These are phyloP conservation scores for Chamaenerion angustifolium DNA, from an alignment of 345 rosid species.

Conservation along the genomic window DNA sequence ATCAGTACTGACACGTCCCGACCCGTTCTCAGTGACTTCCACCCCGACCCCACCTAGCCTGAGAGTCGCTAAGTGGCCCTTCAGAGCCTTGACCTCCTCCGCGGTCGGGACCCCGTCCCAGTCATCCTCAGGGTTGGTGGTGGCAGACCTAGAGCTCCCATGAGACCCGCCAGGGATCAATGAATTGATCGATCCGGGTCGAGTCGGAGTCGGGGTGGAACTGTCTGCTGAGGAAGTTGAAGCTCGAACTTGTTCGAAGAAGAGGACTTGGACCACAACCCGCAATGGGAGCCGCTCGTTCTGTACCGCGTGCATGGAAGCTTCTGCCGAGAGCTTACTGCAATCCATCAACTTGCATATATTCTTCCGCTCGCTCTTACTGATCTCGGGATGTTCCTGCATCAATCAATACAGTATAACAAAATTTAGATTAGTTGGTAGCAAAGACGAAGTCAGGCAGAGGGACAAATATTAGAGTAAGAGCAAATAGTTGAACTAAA, in stretches of 20 bases:
- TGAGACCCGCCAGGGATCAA: slow-evolving; percentile 47
- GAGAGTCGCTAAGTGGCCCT: slow-evolving; percentile 29
- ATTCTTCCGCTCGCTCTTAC: slow-evolving; percentile 58
- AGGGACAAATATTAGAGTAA: too few species aligned
- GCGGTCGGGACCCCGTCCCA: slow-evolving; percentile 74
- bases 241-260: slow-evolving; percentile 69
- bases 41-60: slow-evolving; percentile 2
- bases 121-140: slow-evolving; percentile 82
- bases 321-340: slow-evolving; percentile 64
- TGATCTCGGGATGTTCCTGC: slow-evolving; percentile 50
- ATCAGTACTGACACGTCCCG: background rate
- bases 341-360: slow-evolving; percentile 64
- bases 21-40: slow-evolving; percentile 1
- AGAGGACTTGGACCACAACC: slow-evolving; percentile 77
- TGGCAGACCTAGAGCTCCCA: slow-evolving; percentile 71
- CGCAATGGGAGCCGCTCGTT: slow-evolving; percentile 76
- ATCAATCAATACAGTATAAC: background rate
- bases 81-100: slow-evolving; percentile 55
- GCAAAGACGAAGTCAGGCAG: too few species aligned
- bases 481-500: too few species aligned
- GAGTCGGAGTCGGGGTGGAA: slow-evolving; percentile 44
- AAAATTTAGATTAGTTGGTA: background rate
- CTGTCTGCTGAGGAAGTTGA: slow-evolving; percentile 30
- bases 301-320: slow-evolving; percentile 76
- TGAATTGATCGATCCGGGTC: slow-evolving; percentile 30